phyloP scores from a whole-genome alignment of 83 land plant species.

The Diphasiastrum complanatum region DNA sequence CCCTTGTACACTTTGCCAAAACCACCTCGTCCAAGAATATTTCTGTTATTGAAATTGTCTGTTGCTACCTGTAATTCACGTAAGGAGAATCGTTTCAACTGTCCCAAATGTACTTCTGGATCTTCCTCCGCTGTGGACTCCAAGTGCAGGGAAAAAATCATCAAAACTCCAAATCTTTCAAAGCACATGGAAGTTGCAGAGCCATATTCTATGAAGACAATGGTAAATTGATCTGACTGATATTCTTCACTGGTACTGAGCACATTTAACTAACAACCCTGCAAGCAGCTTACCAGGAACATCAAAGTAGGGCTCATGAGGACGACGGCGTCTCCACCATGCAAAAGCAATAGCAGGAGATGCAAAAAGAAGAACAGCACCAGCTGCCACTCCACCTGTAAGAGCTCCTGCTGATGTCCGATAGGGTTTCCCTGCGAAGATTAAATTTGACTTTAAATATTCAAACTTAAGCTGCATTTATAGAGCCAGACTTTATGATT shows the following conservation, averaged over 20 bases:
- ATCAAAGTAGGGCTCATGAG: conserved; percentile 14
- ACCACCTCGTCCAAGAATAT: conserved; percentile 14
- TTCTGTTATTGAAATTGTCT: too few species aligned
- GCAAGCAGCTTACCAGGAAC: conserved; percentile 7
- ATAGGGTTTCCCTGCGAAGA: neutral
- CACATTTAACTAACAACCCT: too few species aligned
- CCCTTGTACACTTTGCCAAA: too few species aligned
- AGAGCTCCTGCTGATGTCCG: neutral
- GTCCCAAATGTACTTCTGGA: conserved; percentile 12
- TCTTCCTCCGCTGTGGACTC: neutral
- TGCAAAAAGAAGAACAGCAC: conserved; percentile 11
- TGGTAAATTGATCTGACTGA: neutral
- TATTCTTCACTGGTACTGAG: too few species aligned
- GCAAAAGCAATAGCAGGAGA: conserved; percentile 19
- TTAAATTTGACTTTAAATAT: neutral
- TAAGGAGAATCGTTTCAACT: conserved; percentile 12
- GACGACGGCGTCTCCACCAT: conserved; percentile 13
- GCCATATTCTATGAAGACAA: neutral
- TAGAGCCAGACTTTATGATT: too few species aligned
- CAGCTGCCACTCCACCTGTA: conserved; percentile 11
- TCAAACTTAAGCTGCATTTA: neutral
- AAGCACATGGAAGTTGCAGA: too few species aligned
- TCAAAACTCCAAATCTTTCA: too few species aligned
- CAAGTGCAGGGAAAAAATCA: neutral
- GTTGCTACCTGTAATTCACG: too few species aligned